Conservation (phyloP, 2,329 filamentous ascomycete genomes). For the Leptographium wingfieldii region DNA sequence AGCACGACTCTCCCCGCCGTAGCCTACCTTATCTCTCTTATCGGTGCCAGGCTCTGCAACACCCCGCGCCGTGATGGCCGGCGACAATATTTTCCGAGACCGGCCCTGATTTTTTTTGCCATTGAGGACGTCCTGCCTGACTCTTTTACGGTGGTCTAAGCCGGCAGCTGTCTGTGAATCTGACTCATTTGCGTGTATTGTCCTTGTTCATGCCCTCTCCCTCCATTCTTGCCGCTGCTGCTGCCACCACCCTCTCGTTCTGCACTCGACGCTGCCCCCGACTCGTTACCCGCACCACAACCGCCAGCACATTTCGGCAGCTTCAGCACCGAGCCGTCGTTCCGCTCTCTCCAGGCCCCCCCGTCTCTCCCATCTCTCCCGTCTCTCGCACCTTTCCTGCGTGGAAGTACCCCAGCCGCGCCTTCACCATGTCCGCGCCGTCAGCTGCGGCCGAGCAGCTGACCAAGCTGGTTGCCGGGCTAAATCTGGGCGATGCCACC, state of each 20-base stretch:
- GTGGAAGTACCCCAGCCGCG: background rate
- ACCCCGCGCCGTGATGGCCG: background rate
- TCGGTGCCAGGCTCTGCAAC: background rate
- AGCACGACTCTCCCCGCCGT: background rate
- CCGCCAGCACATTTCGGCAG: background rate
- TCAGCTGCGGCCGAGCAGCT: slow-evolving; percentile 19
- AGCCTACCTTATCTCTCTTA: background rate
- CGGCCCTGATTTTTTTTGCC: background rate
- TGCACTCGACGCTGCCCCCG: background rate
- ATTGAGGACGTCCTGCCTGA: background rate
- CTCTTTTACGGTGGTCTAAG: background rate
- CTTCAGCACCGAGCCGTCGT: background rate
- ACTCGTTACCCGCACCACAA: background rate
- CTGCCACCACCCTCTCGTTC: background rate
- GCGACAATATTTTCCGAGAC: slow-evolving; percentile 6
- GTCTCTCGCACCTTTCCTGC: too few species aligned
- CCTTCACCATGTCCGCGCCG: slow-evolving; percentile 1
- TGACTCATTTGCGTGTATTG: background rate
- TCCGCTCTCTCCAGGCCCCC: too few species aligned
- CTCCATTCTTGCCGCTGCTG: background rate
- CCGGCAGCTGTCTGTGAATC: background rate
- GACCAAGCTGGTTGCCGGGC: slow-evolving; percentile 21
- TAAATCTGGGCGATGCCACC: slow-evolving; percentile 22
- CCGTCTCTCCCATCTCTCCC: too few species aligned
- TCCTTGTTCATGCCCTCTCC: background rate